Percentiles rank a stretch among this genome's conserved stretches.
Conservation (phyloP, 176 grass and related monocot genomes). For the Carex scoparia region DNA sequence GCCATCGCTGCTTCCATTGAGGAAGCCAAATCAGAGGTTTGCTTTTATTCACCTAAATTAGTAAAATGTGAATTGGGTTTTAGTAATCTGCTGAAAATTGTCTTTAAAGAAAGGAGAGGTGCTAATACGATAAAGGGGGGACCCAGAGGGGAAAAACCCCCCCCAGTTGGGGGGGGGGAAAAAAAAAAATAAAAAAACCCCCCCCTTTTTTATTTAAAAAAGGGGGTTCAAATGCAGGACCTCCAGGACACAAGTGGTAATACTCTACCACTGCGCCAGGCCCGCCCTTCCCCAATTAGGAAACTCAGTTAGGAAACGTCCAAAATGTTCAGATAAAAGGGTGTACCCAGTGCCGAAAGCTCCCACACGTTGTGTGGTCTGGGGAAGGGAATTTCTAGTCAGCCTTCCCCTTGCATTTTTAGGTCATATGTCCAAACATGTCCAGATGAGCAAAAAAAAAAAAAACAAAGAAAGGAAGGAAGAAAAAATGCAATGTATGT, state of each 20-base stretch:
- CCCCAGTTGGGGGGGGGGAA: no score
- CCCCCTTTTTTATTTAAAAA: no score
- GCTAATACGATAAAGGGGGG: neutral
- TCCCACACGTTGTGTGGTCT: no score
- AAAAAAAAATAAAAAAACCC: no score
- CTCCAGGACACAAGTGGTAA: no score
- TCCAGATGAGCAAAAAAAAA: neutral
- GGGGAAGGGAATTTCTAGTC: no score
- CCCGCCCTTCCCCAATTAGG: no score
- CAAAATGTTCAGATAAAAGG: neutral
- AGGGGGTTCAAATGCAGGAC: no score
- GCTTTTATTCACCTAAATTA: neutral
- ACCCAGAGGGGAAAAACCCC: no score
- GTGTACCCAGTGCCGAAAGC: no score
- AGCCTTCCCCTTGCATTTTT: no score
- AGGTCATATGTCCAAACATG: neutral
- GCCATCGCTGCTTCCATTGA: constrained; percentile 88
- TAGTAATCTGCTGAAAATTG: neutral
- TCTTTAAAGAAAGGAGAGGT: neutral
- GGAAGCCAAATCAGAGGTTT: constrained; percentile 93
- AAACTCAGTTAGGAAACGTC: neutral
- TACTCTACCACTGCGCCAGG: no score
- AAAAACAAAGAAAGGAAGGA: neutral
- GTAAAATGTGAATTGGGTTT: neutral
- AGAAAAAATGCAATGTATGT: neutral